A percentile compares a stretch with the other conserved stretches of the same genome.
Conservation (phyloP, 139 green algal species). For the Tetradesmus lagerheimii region DNA sequence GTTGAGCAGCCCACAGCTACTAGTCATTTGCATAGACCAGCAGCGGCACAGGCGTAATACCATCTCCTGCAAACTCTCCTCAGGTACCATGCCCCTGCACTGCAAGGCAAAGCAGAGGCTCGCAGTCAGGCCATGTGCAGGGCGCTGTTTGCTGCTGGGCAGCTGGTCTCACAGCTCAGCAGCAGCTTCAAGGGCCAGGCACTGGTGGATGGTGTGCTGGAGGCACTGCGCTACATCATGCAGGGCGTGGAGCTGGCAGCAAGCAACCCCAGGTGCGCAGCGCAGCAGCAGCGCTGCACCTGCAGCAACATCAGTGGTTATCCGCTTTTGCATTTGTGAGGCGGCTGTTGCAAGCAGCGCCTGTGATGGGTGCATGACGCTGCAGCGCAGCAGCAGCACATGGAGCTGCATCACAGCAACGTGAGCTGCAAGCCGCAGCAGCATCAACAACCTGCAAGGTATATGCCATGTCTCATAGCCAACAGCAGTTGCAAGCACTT, state of each 20-base stretch:
- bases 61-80: neutral
- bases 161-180: conserved; percentile 58
- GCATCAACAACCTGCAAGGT: neutral
- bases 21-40: neutral
- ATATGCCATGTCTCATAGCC: too few species aligned
- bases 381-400: neutral
- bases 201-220: conserved; percentile 62
- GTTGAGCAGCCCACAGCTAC: too few species aligned
- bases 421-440: neutral
- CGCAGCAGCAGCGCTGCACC: neutral
- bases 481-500: too few species aligned
- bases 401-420: neutral
- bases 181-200: conserved; percentile 61
- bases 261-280: conserved; percentile 49
- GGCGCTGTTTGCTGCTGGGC: conserved; percentile 58
- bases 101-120: conserved; percentile 42
- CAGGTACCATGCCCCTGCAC: conserved; percentile 14
- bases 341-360: neutral
- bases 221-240: conserved; percentile 63
- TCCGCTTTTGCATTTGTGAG: too few species aligned
- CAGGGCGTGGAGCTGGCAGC: conserved; percentile 53
- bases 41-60: neutral
- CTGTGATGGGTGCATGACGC: too few species aligned
- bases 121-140: conserved; percentile 60
- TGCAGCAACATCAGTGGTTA: neutral